Conservation (phyloP, 2,329 filamentous ascomycete genomes). For the Tothia fuscella region DNA sequence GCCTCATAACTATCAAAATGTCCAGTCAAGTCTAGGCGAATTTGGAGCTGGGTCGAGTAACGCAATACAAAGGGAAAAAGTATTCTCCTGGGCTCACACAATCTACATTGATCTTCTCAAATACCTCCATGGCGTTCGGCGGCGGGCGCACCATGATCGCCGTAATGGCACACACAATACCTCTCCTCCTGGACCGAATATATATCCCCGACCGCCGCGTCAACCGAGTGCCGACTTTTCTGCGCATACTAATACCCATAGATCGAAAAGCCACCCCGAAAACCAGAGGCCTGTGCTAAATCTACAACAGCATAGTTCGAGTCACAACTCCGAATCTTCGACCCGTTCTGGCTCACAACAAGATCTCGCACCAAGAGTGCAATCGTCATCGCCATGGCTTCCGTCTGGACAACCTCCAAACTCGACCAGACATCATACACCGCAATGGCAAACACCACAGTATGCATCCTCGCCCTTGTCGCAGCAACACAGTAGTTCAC, state of each 20-base stretch:
- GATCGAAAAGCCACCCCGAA: no score
- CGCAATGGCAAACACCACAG: neutral
- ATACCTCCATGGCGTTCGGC: conserved; percentile 34
- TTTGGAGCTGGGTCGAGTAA: conserved; percentile 31
- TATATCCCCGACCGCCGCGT: conserved; percentile 50
- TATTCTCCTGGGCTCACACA: conserved; percentile 34
- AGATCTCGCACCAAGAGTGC: neutral
- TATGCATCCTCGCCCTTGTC: neutral
- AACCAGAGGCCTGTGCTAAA: neutral
- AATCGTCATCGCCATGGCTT: neutral
- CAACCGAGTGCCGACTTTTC: conserved; percentile 42
- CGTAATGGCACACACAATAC: conserved; percentile 16
- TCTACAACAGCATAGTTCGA: conserved; percentile 24
- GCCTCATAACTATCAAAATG: neutral
- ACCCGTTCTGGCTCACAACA: neutral
- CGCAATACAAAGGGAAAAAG: conserved; percentile 30
- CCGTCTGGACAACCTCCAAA: neutral
- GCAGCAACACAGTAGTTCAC: neutral
- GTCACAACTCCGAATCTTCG: conserved; percentile 12
- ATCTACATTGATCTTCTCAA: conserved; percentile 38
- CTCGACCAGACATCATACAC: conserved; percentile 2
- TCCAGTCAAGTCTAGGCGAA: conserved; percentile 17
- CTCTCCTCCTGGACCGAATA: conserved; percentile 42
- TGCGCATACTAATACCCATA: conserved; percentile 21
- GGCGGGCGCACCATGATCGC: conserved; percentile 12